These are phyloP conservation scores for Exobasidium rhododendri DNA, from an alignment of 1,284 basidiomycete species.

Conservation along the genomic window DNA sequence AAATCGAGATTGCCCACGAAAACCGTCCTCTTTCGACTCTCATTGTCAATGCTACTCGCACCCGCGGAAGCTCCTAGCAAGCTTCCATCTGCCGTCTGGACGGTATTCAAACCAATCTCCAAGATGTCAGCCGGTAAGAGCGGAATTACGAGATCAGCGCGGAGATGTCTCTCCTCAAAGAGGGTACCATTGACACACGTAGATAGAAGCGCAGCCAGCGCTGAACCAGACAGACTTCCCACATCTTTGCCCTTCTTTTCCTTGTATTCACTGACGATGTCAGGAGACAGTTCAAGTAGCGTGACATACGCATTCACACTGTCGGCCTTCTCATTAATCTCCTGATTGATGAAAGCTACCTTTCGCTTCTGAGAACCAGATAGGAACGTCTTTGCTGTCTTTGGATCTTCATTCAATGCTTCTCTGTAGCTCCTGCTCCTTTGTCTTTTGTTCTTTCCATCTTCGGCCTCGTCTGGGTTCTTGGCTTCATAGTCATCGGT, in stretches of 20 bases:
- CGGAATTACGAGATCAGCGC: conserved; percentile 44
- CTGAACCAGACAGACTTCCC: conserved; percentile 41
- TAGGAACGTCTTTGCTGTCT: conserved; percentile 60
- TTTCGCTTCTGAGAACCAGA: conserved; percentile 85
- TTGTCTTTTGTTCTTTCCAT: conserved; percentile 56
- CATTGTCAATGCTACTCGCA: conserved; percentile 30
- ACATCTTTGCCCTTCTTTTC: neutral
- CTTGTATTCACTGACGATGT: neutral
- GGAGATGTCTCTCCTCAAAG: conserved; percentile 65
- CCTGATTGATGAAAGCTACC: conserved; percentile 87
- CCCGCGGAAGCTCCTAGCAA: conserved; percentile 25
- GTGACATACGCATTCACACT: conserved; percentile 51
- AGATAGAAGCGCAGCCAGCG: conserved; percentile 67
- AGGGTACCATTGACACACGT: conserved; percentile 67
- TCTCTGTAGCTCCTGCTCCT: conserved; percentile 57
- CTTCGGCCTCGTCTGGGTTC: conserved; percentile 52
- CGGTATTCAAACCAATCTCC: conserved; percentile 40
- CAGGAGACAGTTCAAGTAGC: conserved; percentile 19
- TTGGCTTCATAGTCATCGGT: conserved; percentile 35
- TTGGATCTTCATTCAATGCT: conserved; percentile 30
- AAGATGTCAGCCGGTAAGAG: conserved; percentile 40
- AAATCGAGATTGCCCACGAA: conserved; percentile 95
- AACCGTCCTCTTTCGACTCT: conserved; percentile 64
- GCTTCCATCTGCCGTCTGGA: conserved; percentile 31
- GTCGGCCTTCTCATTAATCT: conserved; percentile 56